These are phyloP conservation scores for Claviceps sorghi DNA, from an alignment of 2,329 filamentous ascomycete species.

Conservation along the genomic window DNA sequence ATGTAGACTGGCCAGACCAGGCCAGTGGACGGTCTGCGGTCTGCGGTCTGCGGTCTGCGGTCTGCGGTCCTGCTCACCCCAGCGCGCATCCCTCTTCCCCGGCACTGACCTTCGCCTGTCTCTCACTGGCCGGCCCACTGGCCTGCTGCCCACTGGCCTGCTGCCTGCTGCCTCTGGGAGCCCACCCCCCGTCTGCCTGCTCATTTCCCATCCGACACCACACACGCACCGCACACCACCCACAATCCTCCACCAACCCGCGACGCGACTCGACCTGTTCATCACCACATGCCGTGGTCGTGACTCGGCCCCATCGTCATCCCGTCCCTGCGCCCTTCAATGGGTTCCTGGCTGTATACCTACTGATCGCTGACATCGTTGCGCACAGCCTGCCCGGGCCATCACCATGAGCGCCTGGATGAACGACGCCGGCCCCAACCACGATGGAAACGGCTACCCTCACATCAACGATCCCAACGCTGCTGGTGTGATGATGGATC, in stretches of 20 bases:
- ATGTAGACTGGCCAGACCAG: neutral
- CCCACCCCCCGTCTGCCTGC: conserved; percentile 6
- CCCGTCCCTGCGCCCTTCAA: conserved; percentile 21
- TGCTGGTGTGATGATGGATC: conserved; percentile 48
- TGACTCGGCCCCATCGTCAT: conserved; percentile 34
- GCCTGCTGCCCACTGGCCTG: neutral
- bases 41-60: too few relatives aligned
- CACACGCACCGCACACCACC: conserved; percentile 11
- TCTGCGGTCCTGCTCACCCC: neutral
- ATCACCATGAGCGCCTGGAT: conserved; percentile 58
- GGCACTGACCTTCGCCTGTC: conserved; percentile 2
- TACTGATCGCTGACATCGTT: conserved; percentile 31
- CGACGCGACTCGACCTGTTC: conserved; percentile 26
- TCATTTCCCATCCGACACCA: conserved; percentile 18
- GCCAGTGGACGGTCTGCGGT: neutral
- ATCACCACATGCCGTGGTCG: conserved; percentile 25
- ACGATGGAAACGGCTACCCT: conserved; percentile 55
- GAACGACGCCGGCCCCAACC: conserved; percentile 55
- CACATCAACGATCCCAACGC: conserved; percentile 48
- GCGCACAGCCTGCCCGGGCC: conserved; percentile 28
- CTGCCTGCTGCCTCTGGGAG: neutral
- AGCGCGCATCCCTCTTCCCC: neutral
- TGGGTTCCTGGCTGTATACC: conserved; percentile 25
- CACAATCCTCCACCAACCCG: conserved; percentile 25
- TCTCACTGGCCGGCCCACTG: neutral